Base-by-base conservation (phyloP, 352 stramenopile genomes). In the Aphanomyces invadans region DNA sequence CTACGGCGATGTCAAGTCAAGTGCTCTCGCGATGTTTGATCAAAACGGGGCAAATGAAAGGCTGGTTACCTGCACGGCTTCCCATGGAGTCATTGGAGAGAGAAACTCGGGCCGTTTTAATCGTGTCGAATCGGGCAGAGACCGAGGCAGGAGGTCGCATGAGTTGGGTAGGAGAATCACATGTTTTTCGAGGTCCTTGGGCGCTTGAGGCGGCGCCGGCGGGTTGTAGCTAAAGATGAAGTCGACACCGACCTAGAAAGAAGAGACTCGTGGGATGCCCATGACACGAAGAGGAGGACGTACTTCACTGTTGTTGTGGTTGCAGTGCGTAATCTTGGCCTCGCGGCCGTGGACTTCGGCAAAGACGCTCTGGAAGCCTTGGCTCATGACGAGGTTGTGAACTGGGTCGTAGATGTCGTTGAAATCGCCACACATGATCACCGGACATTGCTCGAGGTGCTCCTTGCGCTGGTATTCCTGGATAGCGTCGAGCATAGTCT, bases 391-490 rank as follows among this genome's bases (percentile, higher is more conserved):
- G 32, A 86, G 76, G 29, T 84, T 73, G 63, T 94, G 86, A 29
- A 94, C 85, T 0, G 83, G 79, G 60, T 94, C 85, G 55, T 94
- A 83, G 60, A 84, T 88, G 68, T 94, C 85, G 59, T 94, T 94
- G 62, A 94, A 94, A 73, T 94, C 85, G 53, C 85, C 85, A 52
- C 85, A 90, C 69, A 94, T 87, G 56, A 90, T 78, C 39, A 94
- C 80, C 4, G 85, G 83, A 17, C 86, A 80, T 56, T 88, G 73
- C 36, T 89, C 55, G 17, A 94, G 76, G 1, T 83, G 72, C 48
- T 92, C 74, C 9, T 75, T 71, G 1, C 66, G 73, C 10, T 89
- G 71, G 70, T 90, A 94, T 36, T 86, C 78, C 48, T 80, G 80
- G 36, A 90, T 77, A 0, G 82, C 77, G 21, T 81, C 65, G 25